These are phyloP conservation scores for Tylopilus sp. DNA, from an alignment of 768 basidiomycete genomes.

Conservation along the genomic window DNA sequence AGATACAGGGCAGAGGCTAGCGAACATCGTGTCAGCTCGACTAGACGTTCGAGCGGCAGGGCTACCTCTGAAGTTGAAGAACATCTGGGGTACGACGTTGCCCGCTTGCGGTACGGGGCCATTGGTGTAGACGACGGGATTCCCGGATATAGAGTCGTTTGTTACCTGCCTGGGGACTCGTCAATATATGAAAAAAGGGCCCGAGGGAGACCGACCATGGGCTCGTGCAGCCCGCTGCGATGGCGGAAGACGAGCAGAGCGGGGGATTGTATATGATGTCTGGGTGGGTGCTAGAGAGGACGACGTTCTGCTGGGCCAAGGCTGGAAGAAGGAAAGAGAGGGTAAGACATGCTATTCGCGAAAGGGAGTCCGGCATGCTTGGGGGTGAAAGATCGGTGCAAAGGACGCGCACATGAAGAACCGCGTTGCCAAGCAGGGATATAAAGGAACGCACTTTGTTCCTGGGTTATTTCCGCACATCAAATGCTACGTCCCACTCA, in stretches of 20 bases:
- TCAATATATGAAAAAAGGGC: not conserved
- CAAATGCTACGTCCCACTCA: not conserved
- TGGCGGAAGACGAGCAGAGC: slow-evolving; percentile 15
- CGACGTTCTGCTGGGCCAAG: slow-evolving; percentile 21
- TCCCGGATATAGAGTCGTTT: slow-evolving; percentile 13
- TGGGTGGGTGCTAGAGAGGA: slow-evolving; percentile 19
- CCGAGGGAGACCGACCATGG: slow-evolving; percentile 18
- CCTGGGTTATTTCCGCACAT: slow-evolving; percentile 11
- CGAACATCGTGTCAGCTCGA: not conserved
- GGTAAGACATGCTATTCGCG: slow-evolving; percentile 7
- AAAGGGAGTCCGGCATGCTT: slow-evolving; percentile 25
- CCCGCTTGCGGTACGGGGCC: slow-evolving; percentile 43
- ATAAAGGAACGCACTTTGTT: not conserved
- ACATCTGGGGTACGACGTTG: slow-evolving; percentile 54
- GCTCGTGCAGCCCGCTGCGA: slow-evolving; percentile 18
- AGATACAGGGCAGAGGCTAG: slow-evolving; percentile 46
- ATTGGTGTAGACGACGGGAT: slow-evolving; percentile 31
- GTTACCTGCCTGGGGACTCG: slow-evolving; percentile 22
- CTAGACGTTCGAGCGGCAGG: not conserved
- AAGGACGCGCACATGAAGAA: not conserved
- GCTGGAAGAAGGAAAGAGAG: slow-evolving; percentile 8
- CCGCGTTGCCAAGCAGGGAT: slow-evolving; percentile 7
- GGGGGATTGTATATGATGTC: slow-evolving; percentile 30
- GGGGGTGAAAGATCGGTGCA: slow-evolving; percentile 2
- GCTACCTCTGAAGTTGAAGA: slow-evolving; percentile 52